These are phyloP conservation scores for Kwoniella shivajii DNA, from an alignment of 1,284 basidiomycete species.

Conservation along the genomic window DNA sequence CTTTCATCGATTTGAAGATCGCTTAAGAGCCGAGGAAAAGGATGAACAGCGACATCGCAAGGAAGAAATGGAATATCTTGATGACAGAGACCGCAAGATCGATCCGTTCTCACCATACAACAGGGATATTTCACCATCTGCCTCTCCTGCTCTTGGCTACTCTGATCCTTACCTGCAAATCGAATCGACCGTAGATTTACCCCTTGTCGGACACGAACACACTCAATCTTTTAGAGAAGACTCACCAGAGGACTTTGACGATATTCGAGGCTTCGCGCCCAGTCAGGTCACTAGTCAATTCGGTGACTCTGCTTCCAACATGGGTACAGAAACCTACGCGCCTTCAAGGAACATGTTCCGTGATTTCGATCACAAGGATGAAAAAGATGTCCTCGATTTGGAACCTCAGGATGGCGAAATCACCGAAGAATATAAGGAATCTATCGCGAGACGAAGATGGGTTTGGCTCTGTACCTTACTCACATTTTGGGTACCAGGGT, in stretches of 20 bases:
- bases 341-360: slow-evolving; percentile 95
- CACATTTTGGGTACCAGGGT: slow-evolving; percentile 86
- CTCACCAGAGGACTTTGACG: slow-evolving; percentile 64
- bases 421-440: slow-evolving; percentile 80
- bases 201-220: slow-evolving; percentile 70
- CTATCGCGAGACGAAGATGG: slow-evolving; percentile 79
- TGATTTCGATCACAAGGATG: slow-evolving; percentile 69
- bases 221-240: slow-evolving; percentile 72
- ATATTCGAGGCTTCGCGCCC: slow-evolving; percentile 60
- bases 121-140: slow-evolving; percentile 58
- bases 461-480: slow-evolving; percentile 84
- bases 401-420: slow-evolving; percentile 83
- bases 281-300: slow-evolving; percentile 68
- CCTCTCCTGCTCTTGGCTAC: slow-evolving; percentile 55
- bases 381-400: slow-evolving; percentile 74
- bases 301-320: slow-evolving; percentile 75
- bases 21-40: slow-evolving; percentile 75
- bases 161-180: slow-evolving; percentile 54
- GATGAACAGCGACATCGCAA: slow-evolving; percentile 77
- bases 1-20: slow-evolving; percentile 89
- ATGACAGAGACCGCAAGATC: slow-evolving; percentile 65
- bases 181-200: slow-evolving; percentile 58
- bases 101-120: slow-evolving; percentile 76
- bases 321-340: slow-evolving; percentile 86
- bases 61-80: slow-evolving; percentile 56